Evolutionary conservation across 306 rosid genomes (phyloP), one percentile per base, ranked within the genome.

Genomic region (Myrica gale): DNA sequence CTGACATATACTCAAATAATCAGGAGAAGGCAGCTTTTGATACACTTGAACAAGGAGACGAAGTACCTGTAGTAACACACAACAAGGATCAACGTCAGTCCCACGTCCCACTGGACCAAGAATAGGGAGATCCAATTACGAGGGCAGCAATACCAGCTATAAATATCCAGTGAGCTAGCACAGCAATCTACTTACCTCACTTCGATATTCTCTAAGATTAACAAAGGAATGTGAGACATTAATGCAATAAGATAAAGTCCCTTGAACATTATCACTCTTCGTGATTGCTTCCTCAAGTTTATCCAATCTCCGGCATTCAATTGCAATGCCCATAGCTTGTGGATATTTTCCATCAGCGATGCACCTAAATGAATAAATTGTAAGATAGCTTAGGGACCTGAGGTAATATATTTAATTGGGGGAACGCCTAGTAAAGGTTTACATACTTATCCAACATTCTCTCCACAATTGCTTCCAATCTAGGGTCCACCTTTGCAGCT

Each of bases 301-400:
- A 89, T 95, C 99, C 83, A 95, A 86, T 81, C 99, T 92, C 78
- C 97, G 85, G 89, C 99, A 95, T 83, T 95, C 99, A 74, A 92
- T 88, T 72, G 99, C 93, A 82, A 89, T 95, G 55, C 99, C 99
- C 97, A 95, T 92, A 69, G 97, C 99, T 84, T 95, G 99, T 48
- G 91, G 97, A 86, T 90, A 92, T 78, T 90, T 95, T 48, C 99
- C 99, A 82, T 95, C 97, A 77, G 82, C 56, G 46, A 92, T 95
- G 78, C 99, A 95, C 92, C 99, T 95, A 79, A 48, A 78, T 56
- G 45, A 56, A 41, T 11, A 63, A 68, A 73, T 69, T 43, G 68
- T 82, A 77, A 67, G 74, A 66, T 53, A 63, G 32, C 45, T 66
- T 12, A 12, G 44, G 56, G 43, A 69, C 74, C 39, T 62, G 48